These are phyloP conservation scores for Metschnikowia noctiluminum DNA, from an alignment of 805 yeast species.

Conservation along the genomic window DNA sequence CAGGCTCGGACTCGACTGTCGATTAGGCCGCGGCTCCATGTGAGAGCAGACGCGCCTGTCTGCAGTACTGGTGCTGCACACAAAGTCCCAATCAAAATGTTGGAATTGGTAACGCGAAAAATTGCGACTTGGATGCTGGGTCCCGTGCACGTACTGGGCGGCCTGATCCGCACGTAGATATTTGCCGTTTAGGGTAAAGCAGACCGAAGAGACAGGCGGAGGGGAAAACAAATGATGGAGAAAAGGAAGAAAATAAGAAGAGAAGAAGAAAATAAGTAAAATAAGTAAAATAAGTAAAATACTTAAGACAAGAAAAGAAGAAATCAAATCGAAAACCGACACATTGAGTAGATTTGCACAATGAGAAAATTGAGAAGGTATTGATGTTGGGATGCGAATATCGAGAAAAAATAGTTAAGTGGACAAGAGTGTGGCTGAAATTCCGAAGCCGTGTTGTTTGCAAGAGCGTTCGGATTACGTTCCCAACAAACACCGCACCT, in stretches of 20 bases:
- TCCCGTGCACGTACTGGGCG: background rate
- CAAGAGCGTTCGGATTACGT: too few relatives aligned
- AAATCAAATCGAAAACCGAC: background rate
- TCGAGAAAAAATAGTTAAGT: too few relatives aligned
- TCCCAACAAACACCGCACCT: too few relatives aligned
- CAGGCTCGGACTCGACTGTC: background rate
- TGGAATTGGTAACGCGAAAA: slow-evolving; percentile 6
- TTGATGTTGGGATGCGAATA: too few relatives aligned
- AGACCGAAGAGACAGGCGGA: background rate
- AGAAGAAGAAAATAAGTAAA: too few relatives aligned
- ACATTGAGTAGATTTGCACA: too few relatives aligned
- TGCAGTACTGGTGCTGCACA: background rate
- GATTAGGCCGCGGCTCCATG: slow-evolving; percentile 2
- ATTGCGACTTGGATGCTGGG: background rate
- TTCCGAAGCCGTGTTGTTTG: too few relatives aligned
- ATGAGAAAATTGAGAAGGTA: too few relatives aligned
- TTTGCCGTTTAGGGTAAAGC: background rate
- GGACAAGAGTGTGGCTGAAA: too few relatives aligned
- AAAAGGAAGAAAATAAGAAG: too few relatives aligned
- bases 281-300: too few relatives aligned
- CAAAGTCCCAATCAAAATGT: slow-evolving; percentile 16
- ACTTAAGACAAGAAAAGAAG: background rate
- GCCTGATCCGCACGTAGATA: background rate
- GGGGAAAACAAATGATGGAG: background rate
- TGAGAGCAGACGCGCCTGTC: background rate